Evolutionary conservation across 352 stramenopile species (phyloP), one percentile per base, ranked within the genome.

Genomic region (Phytophthora pseudosyringae): DNA sequence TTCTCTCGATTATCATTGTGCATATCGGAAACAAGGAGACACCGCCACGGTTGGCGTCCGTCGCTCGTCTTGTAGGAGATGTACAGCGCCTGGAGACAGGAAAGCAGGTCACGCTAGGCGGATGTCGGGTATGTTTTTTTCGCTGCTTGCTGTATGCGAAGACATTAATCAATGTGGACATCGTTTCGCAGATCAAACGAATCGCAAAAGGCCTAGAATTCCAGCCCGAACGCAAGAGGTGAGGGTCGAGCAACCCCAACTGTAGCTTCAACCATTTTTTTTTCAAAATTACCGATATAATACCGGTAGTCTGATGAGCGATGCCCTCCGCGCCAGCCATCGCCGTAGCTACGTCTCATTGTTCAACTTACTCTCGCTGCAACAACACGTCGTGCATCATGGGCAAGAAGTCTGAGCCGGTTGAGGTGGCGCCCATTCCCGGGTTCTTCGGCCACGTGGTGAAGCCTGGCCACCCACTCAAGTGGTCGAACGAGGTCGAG

Each of bases 391-490:
- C 9, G 16, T 25, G 5, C 16, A 55, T 16, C 38, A 78, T 78
- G 70, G 56, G 51, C 21, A 75, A 78, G 52, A 72, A 65, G 56
- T 43, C 52, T 10, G 31, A 48, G 18, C 56, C 62, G 18, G 33
- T 38, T 16, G 76, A 89, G 65, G 75, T 93, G 59, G 71, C 55
- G 36, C 67, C 77, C 12, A 76, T 87, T 50, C 85, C 87, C 6
- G 87, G 87, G 31, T 95, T 94, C 82, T 92, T 95, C 45, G 85
- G 87, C 64, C 68, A 89, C 44, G 77, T 80, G 36, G 66, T 95
- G 45, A 73, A 78, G 68, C 80, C 87, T 33, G 83, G 84, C 26
- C 77, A 89, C 40, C 67, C 76, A 57, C 85, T 95, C 15, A 63
- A 80, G 28, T 92, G 81, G 82, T 32, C 69, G 12, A 94, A 94